A percentile compares a stretch with the other conserved stretches of the same genome.
phyloP scores from a whole-genome alignment of 2,329 filamentous ascomycete genomes.

The Aspergillus terreus region DNA sequence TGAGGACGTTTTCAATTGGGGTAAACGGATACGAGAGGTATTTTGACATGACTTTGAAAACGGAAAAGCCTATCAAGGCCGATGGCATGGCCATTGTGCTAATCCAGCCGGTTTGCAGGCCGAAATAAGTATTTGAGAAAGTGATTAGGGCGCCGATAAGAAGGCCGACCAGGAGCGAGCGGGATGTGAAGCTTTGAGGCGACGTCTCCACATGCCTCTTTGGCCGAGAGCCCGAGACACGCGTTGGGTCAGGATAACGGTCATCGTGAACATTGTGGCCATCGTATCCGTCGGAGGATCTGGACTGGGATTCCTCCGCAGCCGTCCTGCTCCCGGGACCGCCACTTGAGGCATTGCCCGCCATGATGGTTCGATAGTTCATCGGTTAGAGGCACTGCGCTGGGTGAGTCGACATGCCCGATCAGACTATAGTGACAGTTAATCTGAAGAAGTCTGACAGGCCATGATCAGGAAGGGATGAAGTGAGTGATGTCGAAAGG shows the following conservation, averaged over 20 bases:
- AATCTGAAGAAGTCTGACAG: neutral
- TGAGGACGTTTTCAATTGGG: constrained; percentile 92
- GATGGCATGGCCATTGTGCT: constrained; percentile 96
- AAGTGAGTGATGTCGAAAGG: neutral
- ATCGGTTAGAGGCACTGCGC: constrained; percentile 17
- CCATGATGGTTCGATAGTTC: constrained; percentile 37
- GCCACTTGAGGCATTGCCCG: constrained; percentile 21
- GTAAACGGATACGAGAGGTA: constrained; percentile 78
- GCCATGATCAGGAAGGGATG: neutral
- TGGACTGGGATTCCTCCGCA: constrained; percentile 6
- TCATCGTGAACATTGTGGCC: neutral
- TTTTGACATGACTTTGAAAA: constrained; percentile 75
- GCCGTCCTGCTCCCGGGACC: constrained; percentile 1
- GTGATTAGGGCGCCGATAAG: constrained; percentile 85
- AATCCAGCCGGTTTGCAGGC: constrained; percentile 83
- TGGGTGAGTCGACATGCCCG: neutral
- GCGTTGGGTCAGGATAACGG: constrained; percentile 1
- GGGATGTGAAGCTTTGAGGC: constrained; percentile 70
- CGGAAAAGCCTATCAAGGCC: constrained; percentile 87
- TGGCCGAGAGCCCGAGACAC: constrained; percentile 1
- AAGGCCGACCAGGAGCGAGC: constrained; percentile 75
- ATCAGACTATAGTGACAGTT: neutral
- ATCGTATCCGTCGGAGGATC: neutral
- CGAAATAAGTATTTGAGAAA: constrained; percentile 98
- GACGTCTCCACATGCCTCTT: constrained; percentile 18